phyloP scores from a whole-genome alignment of 148 eudicot genomes.

The Nyssa sinensis region DNA sequence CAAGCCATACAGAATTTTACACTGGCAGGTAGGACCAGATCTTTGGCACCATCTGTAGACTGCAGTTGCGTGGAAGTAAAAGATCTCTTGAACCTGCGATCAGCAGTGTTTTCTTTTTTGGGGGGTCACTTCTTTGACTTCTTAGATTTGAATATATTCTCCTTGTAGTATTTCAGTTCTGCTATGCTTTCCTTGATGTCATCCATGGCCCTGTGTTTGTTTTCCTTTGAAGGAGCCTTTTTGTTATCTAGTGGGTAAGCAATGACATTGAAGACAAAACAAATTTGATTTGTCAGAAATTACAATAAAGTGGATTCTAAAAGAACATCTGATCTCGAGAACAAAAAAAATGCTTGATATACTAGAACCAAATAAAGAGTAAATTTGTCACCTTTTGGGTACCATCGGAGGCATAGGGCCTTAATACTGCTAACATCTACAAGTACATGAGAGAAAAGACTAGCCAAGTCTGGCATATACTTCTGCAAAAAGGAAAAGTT shows the following conservation, averaged over 20 bases:
- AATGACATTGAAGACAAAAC: neutral
- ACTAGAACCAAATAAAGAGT: neutral
- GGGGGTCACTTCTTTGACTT: constrained; percentile 38
- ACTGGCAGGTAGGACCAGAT: neutral
- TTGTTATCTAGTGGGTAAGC: constrained; percentile 27
- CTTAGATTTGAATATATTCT: constrained; percentile 61
- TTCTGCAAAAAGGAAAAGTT: constrained; percentile 51
- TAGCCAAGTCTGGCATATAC: constrained; percentile 93
- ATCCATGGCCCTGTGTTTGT: constrained; percentile 85
- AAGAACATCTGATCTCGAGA: neutral
- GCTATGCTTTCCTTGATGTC: constrained; percentile 91
- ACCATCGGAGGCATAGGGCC: constrained; percentile 84
- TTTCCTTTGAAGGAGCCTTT: constrained; percentile 77
- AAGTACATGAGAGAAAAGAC: constrained; percentile 71
- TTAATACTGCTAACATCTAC: constrained; percentile 94
- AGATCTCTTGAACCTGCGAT: constrained; percentile 6
- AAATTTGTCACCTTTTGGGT: constrained; percentile 62
- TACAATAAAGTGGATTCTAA: too few species aligned
- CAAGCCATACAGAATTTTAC: neutral
- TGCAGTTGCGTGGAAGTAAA: neutral
- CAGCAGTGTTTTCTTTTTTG: neutral
- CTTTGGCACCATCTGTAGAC: neutral
- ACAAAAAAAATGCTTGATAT: neutral
- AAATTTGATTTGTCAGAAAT: too few species aligned
- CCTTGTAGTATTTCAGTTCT: constrained; percentile 82